Base-by-base conservation (phyloP, 139 green algal species). In the Diplosphaera chodatii region DNA sequence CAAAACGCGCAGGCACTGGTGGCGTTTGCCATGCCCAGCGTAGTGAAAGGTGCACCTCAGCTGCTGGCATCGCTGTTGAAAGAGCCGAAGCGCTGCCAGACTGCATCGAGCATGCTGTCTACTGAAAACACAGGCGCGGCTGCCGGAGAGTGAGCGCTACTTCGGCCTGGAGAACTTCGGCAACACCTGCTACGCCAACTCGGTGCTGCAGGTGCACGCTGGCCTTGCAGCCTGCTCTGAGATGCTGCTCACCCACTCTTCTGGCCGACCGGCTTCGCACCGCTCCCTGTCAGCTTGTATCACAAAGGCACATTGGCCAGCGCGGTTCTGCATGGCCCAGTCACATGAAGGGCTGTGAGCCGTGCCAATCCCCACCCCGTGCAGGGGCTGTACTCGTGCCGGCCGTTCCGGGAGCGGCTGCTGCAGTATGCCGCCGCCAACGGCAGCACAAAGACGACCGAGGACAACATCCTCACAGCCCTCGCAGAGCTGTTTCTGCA, bases 181-280 rank as follows among this genome's bases (percentile, higher is more conserved):
- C 31, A 99, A 99, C 81, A 99, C 96, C 1, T 99, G 96, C 81
- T 99, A 99, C 74, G 90, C 80, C 81, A 99, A 99, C 84, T 91
- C 76, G 0, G 96, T 99, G 28, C 81, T 99, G 28, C 95, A 99
- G 78, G 82, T 68, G 31, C 3, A n/a, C n/a, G n/a, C n/a, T n/a
- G n/a, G n/a, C n/a, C n/a, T n/a, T n/a, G n/a, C n/a, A n/a, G n/a
- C n/a, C n/a, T n/a, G n/a, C n/a, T n/a, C n/a, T n/a, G n/a, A n/a
- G n/a, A n/a, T n/a, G n/a, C n/a, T n/a, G n/a, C n/a, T n/a, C n/a
- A n/a, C n/a, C n/a, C n/a, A n/a, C n/a, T n/a, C n/a, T n/a, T n/a
- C n/a, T n/a, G n/a, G n/a, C n/a, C n/a, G n/a, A n/a, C n/a, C n/a
- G n/a, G n/a, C n/a, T n/a, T n/a, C n/a, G n/a, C n/a, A n/a, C n/a